A percentile compares a stretch with the other conserved stretches of the same genome.
Evolutionary conservation across 202 grass and related monocot genomes (phyloP).

Genomic region (Zoysia matrella): DNA sequence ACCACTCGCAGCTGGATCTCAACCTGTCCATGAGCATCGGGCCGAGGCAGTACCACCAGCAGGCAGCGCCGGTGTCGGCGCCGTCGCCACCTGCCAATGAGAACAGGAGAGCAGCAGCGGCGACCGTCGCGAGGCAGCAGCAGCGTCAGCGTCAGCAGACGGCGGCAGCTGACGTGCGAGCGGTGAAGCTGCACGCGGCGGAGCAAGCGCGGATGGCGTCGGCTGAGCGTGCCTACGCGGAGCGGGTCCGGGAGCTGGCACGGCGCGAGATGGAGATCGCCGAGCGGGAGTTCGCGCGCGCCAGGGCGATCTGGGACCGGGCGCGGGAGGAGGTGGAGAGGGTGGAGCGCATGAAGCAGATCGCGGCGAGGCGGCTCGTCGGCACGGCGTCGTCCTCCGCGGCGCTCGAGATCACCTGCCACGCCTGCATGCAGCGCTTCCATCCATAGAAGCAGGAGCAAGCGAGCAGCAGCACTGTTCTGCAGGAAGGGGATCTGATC

Average conservation of each 20-base stretch:
- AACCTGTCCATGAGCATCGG: conserved; percentile 19
- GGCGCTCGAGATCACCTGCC: conserved; percentile 67
- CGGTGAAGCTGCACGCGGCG: conserved; percentile 74
- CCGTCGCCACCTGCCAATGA: conserved; percentile 24
- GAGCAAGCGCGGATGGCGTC: conserved; percentile 86
- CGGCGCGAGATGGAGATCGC: conserved; percentile 80
- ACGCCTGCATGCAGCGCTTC: conserved; percentile 72
- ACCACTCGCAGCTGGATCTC: conserved; percentile 66
- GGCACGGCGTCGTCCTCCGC: conserved; percentile 47
- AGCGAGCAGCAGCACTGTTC: no score
- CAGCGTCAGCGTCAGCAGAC: conserved; percentile 3
- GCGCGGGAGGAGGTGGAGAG: conserved; percentile 81
- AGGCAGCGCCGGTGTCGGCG: background rate
- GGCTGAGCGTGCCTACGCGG: background rate
- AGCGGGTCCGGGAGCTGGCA: conserved; percentile 62
- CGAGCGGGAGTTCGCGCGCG: conserved; percentile 84
- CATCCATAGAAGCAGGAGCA: conserved; percentile 35
- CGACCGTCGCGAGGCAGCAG: background rate
- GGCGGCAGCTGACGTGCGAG: conserved; percentile 40
- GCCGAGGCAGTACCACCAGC: conserved; percentile 13
- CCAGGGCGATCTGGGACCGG: conserved; percentile 78
- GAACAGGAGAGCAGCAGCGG: background rate
- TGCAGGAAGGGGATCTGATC: no score
- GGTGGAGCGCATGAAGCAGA: conserved; percentile 93
- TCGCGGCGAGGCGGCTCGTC: conserved; percentile 61